Evolutionary conservation across 202 grass and related monocot species (phyloP), one percentile per base, ranked within the genome.

Genomic region (Miscanthus sacchariflorus): DNA sequence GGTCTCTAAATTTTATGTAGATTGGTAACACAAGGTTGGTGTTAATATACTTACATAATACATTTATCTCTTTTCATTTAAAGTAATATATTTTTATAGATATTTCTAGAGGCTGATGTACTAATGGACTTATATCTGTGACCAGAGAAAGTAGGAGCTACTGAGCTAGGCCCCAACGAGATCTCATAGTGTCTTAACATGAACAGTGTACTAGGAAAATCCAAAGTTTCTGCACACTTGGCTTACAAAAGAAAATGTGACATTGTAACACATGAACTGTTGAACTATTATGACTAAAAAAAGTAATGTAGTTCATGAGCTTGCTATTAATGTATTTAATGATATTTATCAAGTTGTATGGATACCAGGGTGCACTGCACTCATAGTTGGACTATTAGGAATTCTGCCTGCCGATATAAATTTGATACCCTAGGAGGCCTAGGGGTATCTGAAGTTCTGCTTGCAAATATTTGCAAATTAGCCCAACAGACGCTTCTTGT

Each of bases 301-400:
- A 13, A 50, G 48, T 17, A 50, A 17, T 50, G 48, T 50, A 50
- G 48, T 50, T 50, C 48, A 50, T 50, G 48, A 59, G 13, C 11
- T 70, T 18, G 14, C 80, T 46, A 30, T 78, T 56, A 44, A 25
- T 79, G 28, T 72, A 74, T 68, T 58, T 86, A 28, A 18, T 80
- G 56, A 8, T 74, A 19, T 36, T 13, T 74, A 46, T 74, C 36
- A 76, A 49, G 25, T 48, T 59, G 3, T 58, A 74, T 43, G 44
- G 19, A 85, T 70, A 38, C 48, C 48, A 21, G 12, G 64, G 30
- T 72, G 64, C 73, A 73, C 18, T 40, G 64, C 73, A 73, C 18
- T 40, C 11, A 17, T 30, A 35, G 10, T 38, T 25, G 40, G 27
- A 70, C 11, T 42, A 58, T 23, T 27, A 19, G 13, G 27, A 63